Evolutionary conservation across 202 grass and related monocot species (phyloP), one percentile per base, ranked within the genome.

Genomic region (Carex sylvatica): DNA sequence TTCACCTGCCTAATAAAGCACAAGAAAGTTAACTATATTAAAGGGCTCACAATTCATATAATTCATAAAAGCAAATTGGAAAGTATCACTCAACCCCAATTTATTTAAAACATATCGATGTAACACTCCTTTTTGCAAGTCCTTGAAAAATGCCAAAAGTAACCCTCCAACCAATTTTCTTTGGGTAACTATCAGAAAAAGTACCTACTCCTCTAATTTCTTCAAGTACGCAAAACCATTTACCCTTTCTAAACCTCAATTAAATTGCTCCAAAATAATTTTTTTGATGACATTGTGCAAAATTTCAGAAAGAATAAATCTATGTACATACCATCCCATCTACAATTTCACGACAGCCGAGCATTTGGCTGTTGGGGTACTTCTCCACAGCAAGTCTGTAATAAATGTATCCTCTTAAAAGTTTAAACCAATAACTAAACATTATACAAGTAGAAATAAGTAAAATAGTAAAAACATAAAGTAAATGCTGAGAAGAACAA

Each of bases 331-430:
- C 93, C 93, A 90, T 95, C 58, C 84, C 93, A 53, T 92, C 91
- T 79, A 91, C 85, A 74, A 84, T 88, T 62, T 85, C 79, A 74
- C 91, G 91, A 49, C 33, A 79, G 60, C 91, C 93, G 44, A 97
- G 85, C 91, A 97, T 93, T 80, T 15, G 84, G 55, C 87, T 97
- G 33, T 93, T 75, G 52, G 89, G 93, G 82, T 87, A 88, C 83
- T 91, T 97, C 79, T 97, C 93, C 74, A 89, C 88, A 4, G 90
- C 88, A 84, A 89, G 84, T 54, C 90, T 95, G 86, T 53, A 59
- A 77, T 20, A 59, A 58, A 58, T 59, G 74, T 9, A 77, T 58
- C 49, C 2, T 16, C 12, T 59, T 38, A 59, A 77, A 36, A 5
- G 35, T 36, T 36, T 36, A 5, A 77, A 77, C 24, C 30, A 77